Evolutionary conservation across 2,329 filamentous ascomycete species (phyloP).

Genomic region (Trichoderma aggressivum): DNA sequence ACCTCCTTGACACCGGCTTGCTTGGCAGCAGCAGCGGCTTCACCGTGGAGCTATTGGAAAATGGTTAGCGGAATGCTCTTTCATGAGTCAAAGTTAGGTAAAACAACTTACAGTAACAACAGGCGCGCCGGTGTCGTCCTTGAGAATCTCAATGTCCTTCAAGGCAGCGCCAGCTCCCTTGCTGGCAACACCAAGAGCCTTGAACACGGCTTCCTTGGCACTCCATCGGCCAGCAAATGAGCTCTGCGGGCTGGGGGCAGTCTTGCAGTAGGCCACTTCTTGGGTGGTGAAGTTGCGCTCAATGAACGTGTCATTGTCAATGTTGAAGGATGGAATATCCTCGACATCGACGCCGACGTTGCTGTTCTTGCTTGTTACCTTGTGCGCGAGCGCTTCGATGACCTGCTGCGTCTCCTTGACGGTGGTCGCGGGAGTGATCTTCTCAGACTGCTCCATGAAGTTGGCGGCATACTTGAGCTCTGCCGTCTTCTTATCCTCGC

Average conservation of each 20-base stretch:
- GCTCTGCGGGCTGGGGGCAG: constrained; percentile 74
- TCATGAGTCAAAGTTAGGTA: no score
- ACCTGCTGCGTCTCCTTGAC: constrained; percentile 67
- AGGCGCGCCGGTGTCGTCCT: constrained; percentile 77
- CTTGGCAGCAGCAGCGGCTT: constrained; percentile 78
- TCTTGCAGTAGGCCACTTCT: constrained; percentile 84
- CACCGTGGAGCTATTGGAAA: constrained; percentile 69
- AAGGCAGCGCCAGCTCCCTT: constrained; percentile 85
- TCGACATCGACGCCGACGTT: constrained; percentile 95
- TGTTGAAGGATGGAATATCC: constrained; percentile 80
- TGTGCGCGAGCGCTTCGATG: constrained; percentile 71
- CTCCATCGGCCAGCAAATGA: constrained; percentile 96
- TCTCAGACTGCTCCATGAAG: constrained; percentile 63
- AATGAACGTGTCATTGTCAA: constrained; percentile 90
- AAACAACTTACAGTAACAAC: constrained; percentile 71
- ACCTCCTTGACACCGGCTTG: constrained; percentile 84
- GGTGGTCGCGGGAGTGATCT: constrained; percentile 47
- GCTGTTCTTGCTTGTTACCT: constrained; percentile 55
- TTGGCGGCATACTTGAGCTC: constrained; percentile 70
- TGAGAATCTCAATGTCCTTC: constrained; percentile 90
- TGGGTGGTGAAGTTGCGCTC: constrained; percentile 87
- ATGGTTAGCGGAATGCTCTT: constrained; percentile 35
- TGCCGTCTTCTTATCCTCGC: constrained; percentile 79
- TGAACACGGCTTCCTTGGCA: constrained; percentile 98
- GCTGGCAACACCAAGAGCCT: constrained; percentile 83